phyloP scores from a whole-genome alignment of 1,139 yeast species.

The Taphrina confusa region DNA sequence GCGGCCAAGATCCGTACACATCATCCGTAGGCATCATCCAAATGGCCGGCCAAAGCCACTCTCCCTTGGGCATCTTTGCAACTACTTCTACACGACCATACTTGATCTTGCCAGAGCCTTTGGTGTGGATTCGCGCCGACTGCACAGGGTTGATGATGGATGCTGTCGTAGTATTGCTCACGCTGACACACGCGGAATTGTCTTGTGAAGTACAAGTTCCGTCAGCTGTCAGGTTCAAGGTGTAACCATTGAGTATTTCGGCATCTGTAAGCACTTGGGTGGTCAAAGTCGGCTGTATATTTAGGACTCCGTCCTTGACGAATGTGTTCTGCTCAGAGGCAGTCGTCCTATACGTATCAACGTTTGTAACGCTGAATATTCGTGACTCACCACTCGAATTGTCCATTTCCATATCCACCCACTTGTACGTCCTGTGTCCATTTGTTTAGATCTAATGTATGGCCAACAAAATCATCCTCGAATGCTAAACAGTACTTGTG shows the following conservation, averaged over 20 bases:
- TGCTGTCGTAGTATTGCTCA: conserved; percentile 32
- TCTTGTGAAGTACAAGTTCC: conserved; percentile 37
- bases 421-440: conserved; percentile 38
- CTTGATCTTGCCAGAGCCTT: conserved; percentile 30
- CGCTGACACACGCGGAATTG: conserved; percentile 35
- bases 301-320: conserved; percentile 37
- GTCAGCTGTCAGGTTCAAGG: conserved; percentile 37
- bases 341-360: too few species aligned
- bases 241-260: conserved; percentile 37
- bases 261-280: conserved; percentile 34
- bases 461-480: too few species aligned
- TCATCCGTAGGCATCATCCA: conserved; percentile 39
- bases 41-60: conserved; percentile 40
- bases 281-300: conserved; percentile 39
- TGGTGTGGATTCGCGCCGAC: conserved; percentile 39
- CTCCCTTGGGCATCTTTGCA: conserved; percentile 39
- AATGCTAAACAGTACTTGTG: too few species aligned
- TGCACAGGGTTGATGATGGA: conserved; percentile 39
- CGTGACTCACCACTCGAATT: conserved; percentile 40
- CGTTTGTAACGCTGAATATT: too few species aligned
- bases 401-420: conserved; percentile 40
- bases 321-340: conserved; percentile 35
- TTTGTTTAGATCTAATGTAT: conserved; percentile 15
- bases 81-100: conserved; percentile 39
- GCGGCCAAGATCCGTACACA: conserved; percentile 39